Base-by-base conservation (phyloP, 2,329 filamentous ascomycete genomes). In the Remersonia thermophila region DNA sequence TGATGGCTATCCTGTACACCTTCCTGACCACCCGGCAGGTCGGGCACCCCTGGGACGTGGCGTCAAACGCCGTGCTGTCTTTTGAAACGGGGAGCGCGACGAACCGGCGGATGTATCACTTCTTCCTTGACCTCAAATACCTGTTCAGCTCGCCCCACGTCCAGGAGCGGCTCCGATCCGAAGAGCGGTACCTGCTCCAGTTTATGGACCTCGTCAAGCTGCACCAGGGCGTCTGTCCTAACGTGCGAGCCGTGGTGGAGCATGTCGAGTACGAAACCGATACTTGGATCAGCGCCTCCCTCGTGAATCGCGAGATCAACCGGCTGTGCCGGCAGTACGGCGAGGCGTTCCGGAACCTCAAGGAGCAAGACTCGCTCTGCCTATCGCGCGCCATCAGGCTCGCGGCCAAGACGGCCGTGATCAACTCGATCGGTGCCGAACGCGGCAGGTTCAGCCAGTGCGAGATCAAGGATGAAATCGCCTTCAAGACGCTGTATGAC, bases 241-340 rank as follows among this genome's bases (percentile, higher is more conserved):
- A 96, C 51, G 69, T 87, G 31, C 74, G 93, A 43, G 91, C 89
- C 2, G 75, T 95, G 15, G 86, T 87, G 12, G 91, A 96, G 53
- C 91, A 98, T 55, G 83, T 98, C 23, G 93, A 98, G 57, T 98
- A 96, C 53, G 91, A 98, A 59, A 93, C 87, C 2, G 93, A 98
- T 59, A 83, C 85, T 14, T 98, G 91, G 91, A 96, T 98, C 36
- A 93, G 84, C 39, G 89, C 91, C 3, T 94, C 87, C 6, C 69
- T 96, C 34, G 83, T 98, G 39, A 95, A 91, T 33, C 74, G 89
- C 34, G 89, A 98, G 56, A 89, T 98, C 56, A 96, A 96, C 54
- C 77, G 84, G 36, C 71, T 96, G 27, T 94, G 89, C 52, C 73
- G 87, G 44, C 82, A 91, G 50, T 80, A 96, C 39, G 79, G 86